phyloP scores from a whole-genome alignment of 2,329 filamentous ascomycete genomes.

The Colletotrichum trifolii region DNA sequence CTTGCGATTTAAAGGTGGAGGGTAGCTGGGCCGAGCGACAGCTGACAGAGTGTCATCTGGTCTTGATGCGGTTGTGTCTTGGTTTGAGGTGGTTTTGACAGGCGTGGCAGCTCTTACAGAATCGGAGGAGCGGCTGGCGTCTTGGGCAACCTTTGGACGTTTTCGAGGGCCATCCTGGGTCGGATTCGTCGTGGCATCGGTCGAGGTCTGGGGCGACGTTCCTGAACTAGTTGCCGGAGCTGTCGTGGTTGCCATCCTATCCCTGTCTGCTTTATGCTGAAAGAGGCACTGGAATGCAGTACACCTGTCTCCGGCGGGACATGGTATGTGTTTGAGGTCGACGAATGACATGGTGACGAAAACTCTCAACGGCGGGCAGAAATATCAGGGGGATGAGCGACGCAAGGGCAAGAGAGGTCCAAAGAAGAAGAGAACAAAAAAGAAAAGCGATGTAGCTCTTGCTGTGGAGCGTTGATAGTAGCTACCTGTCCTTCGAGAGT shows the following conservation, averaged over 20 bases:
- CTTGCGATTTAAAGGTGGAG: conserved; percentile 44
- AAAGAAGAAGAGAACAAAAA: no score
- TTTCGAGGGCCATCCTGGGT: conserved; percentile 47
- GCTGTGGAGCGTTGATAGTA: conserved; percentile 31
- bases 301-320: conserved; percentile 60
- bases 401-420: not conserved
- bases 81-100: conserved; percentile 38
- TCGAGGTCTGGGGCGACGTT: conserved; percentile 29
- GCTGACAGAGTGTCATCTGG: conserved; percentile 39
- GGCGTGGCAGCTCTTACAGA: conserved; percentile 26
- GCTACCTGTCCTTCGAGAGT: no score
- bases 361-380: conserved; percentile 17
- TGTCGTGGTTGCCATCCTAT: conserved; percentile 34
- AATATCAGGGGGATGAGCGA: not conserved
- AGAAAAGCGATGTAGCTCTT: conserved; percentile 40
- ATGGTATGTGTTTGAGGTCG: conserved; percentile 60
- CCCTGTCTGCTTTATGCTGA: conserved; percentile 53
- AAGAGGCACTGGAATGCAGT: conserved; percentile 64
- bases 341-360: conserved; percentile 37
- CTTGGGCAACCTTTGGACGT: conserved; percentile 42
- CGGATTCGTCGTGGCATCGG: conserved; percentile 32
- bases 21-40: conserved; percentile 46
- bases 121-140: conserved; percentile 30
- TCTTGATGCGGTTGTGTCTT: conserved; percentile 29
- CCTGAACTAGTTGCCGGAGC: conserved; percentile 25